phyloP scores from a whole-genome alignment of 2,329 filamentous ascomycete species.

The Didymella pinodella region DNA sequence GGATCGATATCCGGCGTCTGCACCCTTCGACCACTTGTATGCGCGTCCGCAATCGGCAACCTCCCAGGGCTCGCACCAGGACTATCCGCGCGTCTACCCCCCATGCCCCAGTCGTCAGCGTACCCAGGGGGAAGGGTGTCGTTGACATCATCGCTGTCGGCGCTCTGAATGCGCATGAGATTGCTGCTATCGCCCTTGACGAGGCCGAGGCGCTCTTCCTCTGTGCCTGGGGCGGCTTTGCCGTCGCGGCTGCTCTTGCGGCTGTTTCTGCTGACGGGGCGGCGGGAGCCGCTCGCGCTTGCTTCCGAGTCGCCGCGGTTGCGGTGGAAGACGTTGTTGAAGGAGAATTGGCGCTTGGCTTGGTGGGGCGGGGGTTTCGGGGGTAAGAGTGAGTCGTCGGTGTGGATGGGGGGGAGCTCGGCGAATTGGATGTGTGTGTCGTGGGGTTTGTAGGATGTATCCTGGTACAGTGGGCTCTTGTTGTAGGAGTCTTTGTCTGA shows the following conservation, averaged over 20 bases:
- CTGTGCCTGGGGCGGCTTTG: constrained; percentile 62
- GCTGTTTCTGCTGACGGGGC: constrained; percentile 41
- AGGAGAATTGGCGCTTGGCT: constrained; percentile 83
- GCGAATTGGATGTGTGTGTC: constrained; percentile 55
- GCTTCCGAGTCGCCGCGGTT: constrained; percentile 41
- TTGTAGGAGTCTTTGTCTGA: constrained; percentile 55
- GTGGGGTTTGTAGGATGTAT: constrained; percentile 56
- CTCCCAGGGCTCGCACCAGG: constrained; percentile 3
- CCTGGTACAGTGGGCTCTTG: constrained; percentile 52
- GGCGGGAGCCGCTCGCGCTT: constrained; percentile 26
- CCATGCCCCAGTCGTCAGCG: constrained; percentile 18
- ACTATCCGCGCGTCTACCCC: background rate
- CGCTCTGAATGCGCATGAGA: constrained; percentile 40
- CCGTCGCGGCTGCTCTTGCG: constrained; percentile 45
- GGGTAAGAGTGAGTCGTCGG: constrained; percentile 57
- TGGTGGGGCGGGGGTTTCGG: constrained; percentile 66
- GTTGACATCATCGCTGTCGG: constrained; percentile 31
- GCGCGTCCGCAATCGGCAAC: constrained; percentile 11
- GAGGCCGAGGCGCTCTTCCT: constrained; percentile 83
- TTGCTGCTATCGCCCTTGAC: constrained; percentile 73
- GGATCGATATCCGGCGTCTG: constrained; percentile 6
- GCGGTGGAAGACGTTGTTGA: constrained; percentile 81
- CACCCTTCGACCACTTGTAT: background rate
- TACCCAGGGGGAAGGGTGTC: constrained; percentile 31
- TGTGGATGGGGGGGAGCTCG: constrained; percentile 42